Evolutionary conservation across 2,329 filamentous ascomycete species (phyloP), one percentile per base, ranked within the genome.

Genomic region (Aspergillus persii): DNA sequence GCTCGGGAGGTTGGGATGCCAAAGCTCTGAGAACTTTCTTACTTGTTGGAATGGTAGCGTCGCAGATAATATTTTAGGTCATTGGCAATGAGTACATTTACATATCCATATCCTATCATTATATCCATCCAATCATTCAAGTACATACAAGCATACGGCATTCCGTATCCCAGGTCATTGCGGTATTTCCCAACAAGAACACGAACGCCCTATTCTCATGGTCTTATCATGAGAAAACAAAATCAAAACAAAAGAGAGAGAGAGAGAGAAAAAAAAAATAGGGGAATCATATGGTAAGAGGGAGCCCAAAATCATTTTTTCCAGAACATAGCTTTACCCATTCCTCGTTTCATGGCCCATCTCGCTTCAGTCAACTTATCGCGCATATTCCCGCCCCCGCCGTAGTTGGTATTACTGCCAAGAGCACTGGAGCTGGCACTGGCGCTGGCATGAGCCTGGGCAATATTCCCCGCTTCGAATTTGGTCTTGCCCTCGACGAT

Each of bases 401-500:
- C 72, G 48, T 76, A 75, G 18, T 63, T 60, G 11, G 68, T 67
- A 26, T 53, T 63, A 61, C 56, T 44, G 15, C 58, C 54, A 15
- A 69, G 64, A 1, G 71, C 66, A 31, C 65, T 66, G 3, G 61
- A 53, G n/a, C 62, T 64, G 6, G 59, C 66, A 3, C 65, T 66
- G 4, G 61, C 53, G 18, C 62, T 64, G 6, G 59, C 66, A 3
- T 67, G 66, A 15, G 70, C 69, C 36, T 66, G 65, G 1, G 67
- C 64, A 18, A 76, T 67, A 39, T 75, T 75, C 0, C 75, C 75
- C 0, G 75, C 74, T 4, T 75, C 68, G 59, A 78, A 77, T 73
- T 87, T 88, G 65, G 96, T 85, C 67, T 91, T 87, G 0, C 92
- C 94, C 76, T 99, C 94, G 41, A 95, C 91, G 41, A 96, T 81